phyloP scores from a whole-genome alignment of 2,329 filamentous ascomycete species.

The Diaporthe sp. region DNA sequence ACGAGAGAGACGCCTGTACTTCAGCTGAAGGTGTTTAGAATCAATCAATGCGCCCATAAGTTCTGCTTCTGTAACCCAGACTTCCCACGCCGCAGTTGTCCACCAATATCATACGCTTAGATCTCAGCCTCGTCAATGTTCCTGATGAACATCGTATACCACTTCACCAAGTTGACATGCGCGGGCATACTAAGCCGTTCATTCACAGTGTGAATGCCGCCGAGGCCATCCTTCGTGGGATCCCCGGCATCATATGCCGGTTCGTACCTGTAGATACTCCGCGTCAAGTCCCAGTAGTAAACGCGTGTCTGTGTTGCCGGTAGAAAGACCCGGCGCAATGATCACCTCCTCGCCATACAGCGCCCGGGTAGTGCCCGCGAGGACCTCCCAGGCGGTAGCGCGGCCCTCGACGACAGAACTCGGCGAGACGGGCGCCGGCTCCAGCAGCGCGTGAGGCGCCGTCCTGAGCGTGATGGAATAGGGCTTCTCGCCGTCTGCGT shows the following conservation, averaged over 20 bases:
- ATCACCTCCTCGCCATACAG: constrained; percentile 61
- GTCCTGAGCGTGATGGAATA: constrained; percentile 55
- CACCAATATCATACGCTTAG: background rate
- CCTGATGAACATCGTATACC: constrained; percentile 52
- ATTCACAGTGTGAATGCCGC: constrained; percentile 52
- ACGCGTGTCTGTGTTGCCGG: constrained; percentile 58
- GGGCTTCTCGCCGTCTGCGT: constrained; percentile 41
- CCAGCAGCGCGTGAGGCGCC: constrained; percentile 47
- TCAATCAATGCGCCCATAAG: too few species aligned
- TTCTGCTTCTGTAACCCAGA: too few species aligned
- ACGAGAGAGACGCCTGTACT: too few species aligned
- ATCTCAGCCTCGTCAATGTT: constrained; percentile 54
- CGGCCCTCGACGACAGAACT: constrained; percentile 38
- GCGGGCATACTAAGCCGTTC: constrained; percentile 49
- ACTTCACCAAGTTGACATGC: constrained; percentile 48
- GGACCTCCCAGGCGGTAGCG: constrained; percentile 55
- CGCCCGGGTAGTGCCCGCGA: constrained; percentile 62
- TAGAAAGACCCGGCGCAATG: constrained; percentile 63
- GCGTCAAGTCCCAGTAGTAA: constrained; percentile 59
- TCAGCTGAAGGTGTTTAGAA: too few species aligned
- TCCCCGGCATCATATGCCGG: constrained; percentile 49
- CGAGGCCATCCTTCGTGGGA: constrained; percentile 39
- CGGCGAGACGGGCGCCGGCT: constrained; percentile 68
- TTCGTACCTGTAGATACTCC: constrained; percentile 59
- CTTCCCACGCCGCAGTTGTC: too few species aligned